Base-by-base conservation (phyloP, 2,329 filamentous ascomycete species). In the Talaromyces pinophilus region DNA sequence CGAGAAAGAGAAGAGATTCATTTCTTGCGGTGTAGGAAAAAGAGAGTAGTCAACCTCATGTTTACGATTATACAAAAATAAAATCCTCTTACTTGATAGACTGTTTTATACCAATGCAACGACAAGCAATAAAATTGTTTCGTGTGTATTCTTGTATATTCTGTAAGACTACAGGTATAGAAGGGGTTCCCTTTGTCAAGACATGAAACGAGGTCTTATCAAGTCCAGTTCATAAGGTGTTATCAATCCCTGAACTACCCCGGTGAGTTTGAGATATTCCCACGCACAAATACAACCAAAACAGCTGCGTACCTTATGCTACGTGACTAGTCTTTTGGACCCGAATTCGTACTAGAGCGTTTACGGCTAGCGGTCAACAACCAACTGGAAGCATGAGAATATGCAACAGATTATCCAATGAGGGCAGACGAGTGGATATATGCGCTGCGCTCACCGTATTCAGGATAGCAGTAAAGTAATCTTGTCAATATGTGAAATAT, bases 51-150 rank as follows among this genome's bases (percentile, higher is more conserved):
- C 50, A 33, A n/a, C 13, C 22, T 46, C 54, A 22, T 40, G 33
- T 57, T 57, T 38, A 40, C 54, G 33, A 57, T 57, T 57, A 57
- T 57, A 57, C 33, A 57, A 57, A 38, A 57, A 40, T 57, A 40
- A 38, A 35, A 38, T 22, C 33, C 54, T 54, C 22, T 22, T 40
- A 22, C 33, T 57, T 57, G 54, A 57, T 57, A 57, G 30, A 57
- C 30, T 40, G 54, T 57, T 33, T 57, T 13, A 57, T 22, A 57
- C 54, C 54, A 57, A 40, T 40, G 54, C 33, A 38, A 57, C 33
- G n/a, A 40, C 33, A 22, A 13, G 10, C 50, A 57, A 40, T 38
- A 57, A 25, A 38, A 19, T 0, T 15, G 17, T 35, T 38, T 17
- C n/a, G 13, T 35, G 11, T 35, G 19, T 55, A 7, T 50, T 19